phyloP scores from a whole-genome alignment of 2,329 filamentous ascomycete genomes.

The Fusarium floridanum region DNA sequence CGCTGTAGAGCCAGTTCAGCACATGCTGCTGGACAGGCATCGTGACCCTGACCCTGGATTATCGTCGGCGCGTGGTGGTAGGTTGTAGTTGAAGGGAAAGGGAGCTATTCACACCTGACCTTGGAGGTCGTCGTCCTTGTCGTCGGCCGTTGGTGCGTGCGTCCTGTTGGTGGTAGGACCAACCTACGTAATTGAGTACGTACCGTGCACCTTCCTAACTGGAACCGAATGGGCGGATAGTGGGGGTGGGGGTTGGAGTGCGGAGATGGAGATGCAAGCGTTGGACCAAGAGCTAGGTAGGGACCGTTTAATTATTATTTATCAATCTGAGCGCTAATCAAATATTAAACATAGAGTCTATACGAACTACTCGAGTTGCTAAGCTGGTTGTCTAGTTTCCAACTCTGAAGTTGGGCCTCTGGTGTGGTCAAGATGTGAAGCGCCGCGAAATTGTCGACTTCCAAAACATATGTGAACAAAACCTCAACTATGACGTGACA shows the following conservation, averaged over 20 bases:
- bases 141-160: slow-evolving; percentile 32
- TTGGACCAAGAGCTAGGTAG: not conserved
- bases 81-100: not conserved
- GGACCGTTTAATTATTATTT: not conserved
- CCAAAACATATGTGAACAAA: not conserved
- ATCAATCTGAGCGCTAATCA: not conserved
- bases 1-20: slow-evolving; percentile 94
- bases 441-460: not conserved
- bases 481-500: not conserved
- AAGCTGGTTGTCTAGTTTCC: not conserved
- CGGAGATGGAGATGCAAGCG: not conserved
- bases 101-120: slow-evolving; percentile 35
- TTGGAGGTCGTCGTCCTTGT: slow-evolving; percentile 33
- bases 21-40: slow-evolving; percentile 89
- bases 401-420: not conserved
- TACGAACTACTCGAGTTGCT: not conserved
- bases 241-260: slow-evolving; percentile 27
- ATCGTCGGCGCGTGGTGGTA: not conserved
- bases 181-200: slow-evolving; percentile 41
- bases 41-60: slow-evolving; percentile 39
- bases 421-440: not conserved
- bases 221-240: slow-evolving; percentile 29
- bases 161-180: slow-evolving; percentile 18
- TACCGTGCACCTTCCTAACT: slow-evolving; percentile 38
- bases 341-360: not conserved